Percentiles rank a stretch among this genome's conserved stretches.
Conservation (phyloP, 140 eudicot species). For the Cichorium intybus region DNA sequence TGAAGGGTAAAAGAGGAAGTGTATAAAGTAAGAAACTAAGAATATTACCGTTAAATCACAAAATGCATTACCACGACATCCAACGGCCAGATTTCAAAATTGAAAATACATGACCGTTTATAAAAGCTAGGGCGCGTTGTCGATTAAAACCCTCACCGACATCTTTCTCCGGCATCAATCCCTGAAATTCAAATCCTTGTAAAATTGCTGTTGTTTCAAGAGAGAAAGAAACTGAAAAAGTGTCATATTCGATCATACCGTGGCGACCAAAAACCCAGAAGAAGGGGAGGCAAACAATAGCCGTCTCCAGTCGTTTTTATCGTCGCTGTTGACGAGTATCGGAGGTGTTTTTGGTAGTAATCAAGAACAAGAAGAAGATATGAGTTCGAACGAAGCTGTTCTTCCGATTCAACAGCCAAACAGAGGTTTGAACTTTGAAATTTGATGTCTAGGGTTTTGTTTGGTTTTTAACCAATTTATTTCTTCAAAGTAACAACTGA, state of each 20-base stretch:
- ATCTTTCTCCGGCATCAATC: slow-evolving; percentile 12
- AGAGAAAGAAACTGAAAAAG: neutral
- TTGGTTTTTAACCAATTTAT: no score
- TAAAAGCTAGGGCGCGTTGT: slow-evolving; percentile 18
- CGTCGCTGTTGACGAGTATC: slow-evolving; percentile 55
- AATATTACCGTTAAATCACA: slow-evolving; percentile 33
- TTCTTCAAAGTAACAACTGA: no score
- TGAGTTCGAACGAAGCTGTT: slow-evolving; percentile 16
- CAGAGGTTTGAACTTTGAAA: slow-evolving; percentile 8
- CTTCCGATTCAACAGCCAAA: slow-evolving; percentile 18
- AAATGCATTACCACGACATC: slow-evolving; percentile 8
- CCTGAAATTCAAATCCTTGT: slow-evolving; percentile 1
- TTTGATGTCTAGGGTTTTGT: neutral
- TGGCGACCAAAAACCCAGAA: slow-evolving; percentile 57
- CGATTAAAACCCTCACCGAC: slow-evolving; percentile 27
- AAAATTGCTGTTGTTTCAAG: neutral
- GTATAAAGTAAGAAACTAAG: neutral
- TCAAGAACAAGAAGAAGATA: slow-evolving; percentile 32
- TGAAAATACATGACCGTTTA: slow-evolving; percentile 29
- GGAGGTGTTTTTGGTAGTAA: slow-evolving; percentile 60
- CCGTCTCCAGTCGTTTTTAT: slow-evolving; percentile 71
- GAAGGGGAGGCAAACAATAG: slow-evolving; percentile 66
- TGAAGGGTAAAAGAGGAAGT: neutral
- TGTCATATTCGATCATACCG: slow-evolving; percentile 20
- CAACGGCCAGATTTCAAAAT: slow-evolving; percentile 36